Percentiles rank a stretch among this genome's conserved stretches.
Evolutionary conservation across 257 asterid species (phyloP).

Genomic region (Scutellaria galericulata): DNA sequence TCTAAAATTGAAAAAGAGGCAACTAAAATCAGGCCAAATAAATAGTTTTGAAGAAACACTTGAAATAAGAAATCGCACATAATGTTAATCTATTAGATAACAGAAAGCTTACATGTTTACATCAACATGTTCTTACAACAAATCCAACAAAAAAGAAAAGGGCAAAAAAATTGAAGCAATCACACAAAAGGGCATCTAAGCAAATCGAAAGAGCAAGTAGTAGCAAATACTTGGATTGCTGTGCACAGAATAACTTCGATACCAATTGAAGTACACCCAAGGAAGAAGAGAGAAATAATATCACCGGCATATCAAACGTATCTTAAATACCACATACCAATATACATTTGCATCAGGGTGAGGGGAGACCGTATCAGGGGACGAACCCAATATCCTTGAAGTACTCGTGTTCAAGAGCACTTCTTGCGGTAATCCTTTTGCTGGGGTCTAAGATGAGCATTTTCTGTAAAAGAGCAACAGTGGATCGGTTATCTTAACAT

Average conservation of each 20-base stretch:
- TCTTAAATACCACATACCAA: constrained; percentile 48
- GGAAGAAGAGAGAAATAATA: constrained; percentile 36
- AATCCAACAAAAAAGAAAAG: constrained; percentile 32
- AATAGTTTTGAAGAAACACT: constrained; percentile 2
- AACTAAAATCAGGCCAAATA: not conserved
- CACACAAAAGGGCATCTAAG: constrained; percentile 44
- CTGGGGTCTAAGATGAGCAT: constrained; percentile 90
- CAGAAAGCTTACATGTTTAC: constrained; percentile 39
- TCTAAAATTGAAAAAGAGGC: too few relatives aligned
- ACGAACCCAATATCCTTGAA: constrained; percentile 79
- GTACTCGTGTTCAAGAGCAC: constrained; percentile 89
- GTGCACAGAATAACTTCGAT: constrained; percentile 38
- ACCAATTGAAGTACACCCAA: constrained; percentile 40
- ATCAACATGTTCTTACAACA: constrained; percentile 41
- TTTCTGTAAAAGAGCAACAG: constrained; percentile 46
- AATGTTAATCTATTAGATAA: constrained; percentile 40
- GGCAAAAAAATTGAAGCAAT: constrained; percentile 38
- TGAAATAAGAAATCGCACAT: constrained; percentile 41
- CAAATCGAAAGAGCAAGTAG: constrained; percentile 36
- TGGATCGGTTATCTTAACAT: constrained; percentile 24
- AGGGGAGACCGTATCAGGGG: constrained; percentile 48
- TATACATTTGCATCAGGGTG: constrained; percentile 60
- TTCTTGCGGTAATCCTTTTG: constrained; percentile 87
- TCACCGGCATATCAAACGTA: constrained; percentile 41
- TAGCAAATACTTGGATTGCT: constrained; percentile 35